These are phyloP conservation scores for Flueggea neowawraea DNA, from an alignment of 441 rosid species.

Conservation along the genomic window DNA sequence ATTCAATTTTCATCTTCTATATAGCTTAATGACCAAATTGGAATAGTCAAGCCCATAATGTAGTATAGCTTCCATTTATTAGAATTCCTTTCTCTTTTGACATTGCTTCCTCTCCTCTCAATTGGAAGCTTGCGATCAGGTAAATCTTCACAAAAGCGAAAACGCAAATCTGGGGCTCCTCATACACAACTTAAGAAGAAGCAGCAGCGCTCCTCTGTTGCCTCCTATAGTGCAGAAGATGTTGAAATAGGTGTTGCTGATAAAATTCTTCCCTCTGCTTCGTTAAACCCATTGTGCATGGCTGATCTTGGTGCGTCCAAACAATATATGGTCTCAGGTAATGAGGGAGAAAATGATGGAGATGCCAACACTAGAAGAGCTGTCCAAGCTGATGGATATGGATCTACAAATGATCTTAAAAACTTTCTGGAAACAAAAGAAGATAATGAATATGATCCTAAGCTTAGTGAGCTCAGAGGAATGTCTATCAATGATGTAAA, in stretches of 20 bases:
- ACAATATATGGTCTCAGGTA: conserved; percentile 28
- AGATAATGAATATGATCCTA: conserved; percentile 82
- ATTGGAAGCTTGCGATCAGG: conserved; percentile 65
- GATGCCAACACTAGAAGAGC: conserved; percentile 26
- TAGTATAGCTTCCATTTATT: not conserved
- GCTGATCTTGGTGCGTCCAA: conserved; percentile 24
- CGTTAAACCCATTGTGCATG: conserved; percentile 30
- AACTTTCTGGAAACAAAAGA: conserved; percentile 33
- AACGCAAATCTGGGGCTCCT: conserved; percentile 65
- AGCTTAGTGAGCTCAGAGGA: conserved; percentile 83
- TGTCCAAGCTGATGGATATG: conserved; percentile 39
- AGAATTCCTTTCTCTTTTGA: not conserved
- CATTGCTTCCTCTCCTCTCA: conserved; percentile 7
- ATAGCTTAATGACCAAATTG: too few relatives aligned
- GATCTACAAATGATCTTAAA: conserved; percentile 33
- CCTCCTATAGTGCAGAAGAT: conserved; percentile 25
- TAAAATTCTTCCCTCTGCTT: conserved; percentile 34
- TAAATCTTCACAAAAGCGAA: conserved; percentile 81
- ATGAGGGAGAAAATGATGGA: conserved; percentile 30
- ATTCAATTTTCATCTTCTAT: too few relatives aligned
- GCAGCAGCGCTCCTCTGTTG: conserved; percentile 41
- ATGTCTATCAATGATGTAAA: conserved; percentile 32
- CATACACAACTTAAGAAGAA: conserved; percentile 68
- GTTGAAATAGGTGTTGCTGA: conserved; percentile 29
- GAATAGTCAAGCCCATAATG: too few relatives aligned